Evolutionary conservation across 495 filamentous ascomycete species (phyloP).

Genomic region (Hypoxylon intermedium): DNA sequence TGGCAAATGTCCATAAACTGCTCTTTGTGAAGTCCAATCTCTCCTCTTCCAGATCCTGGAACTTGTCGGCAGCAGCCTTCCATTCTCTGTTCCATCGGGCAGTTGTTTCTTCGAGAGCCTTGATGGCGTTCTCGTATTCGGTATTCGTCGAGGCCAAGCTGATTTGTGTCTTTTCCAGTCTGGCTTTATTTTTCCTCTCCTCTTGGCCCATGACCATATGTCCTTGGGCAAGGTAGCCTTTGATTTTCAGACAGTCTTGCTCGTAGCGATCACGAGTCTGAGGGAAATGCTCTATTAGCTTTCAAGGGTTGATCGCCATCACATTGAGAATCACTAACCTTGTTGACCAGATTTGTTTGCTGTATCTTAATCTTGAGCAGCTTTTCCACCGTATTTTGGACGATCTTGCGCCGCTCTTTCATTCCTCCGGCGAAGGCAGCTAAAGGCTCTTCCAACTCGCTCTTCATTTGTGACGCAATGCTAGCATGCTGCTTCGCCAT

Average conservation of each 20-base stretch:
- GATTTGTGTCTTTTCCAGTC: constrained; percentile 97
- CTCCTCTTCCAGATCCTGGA: constrained; percentile 99
- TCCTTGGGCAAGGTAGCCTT: constrained; percentile 96
- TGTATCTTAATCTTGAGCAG: constrained; percentile 89
- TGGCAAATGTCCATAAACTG: constrained; percentile 97
- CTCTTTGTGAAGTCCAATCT: constrained; percentile 95
- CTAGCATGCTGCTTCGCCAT: constrained; percentile 92
- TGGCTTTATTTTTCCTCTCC: constrained; percentile 98
- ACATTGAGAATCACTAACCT: constrained; percentile 58
- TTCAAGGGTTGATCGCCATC: not conserved
- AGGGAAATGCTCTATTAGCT: constrained; percentile 39
- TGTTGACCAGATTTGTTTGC: constrained; percentile 90
- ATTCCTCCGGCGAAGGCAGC: constrained; percentile 89
- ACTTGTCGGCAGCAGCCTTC: constrained; percentile 98
- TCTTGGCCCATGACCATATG: constrained; percentile 99
- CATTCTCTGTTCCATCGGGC: constrained; percentile 96
- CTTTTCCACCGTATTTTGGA: constrained; percentile 91
- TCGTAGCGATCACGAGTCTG: constrained; percentile 92
- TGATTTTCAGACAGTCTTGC: constrained; percentile 97
- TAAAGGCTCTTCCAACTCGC: constrained; percentile 93
- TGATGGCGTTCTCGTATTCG: constrained; percentile 92
- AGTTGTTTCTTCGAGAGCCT: constrained; percentile 94
- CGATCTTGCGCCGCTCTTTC: constrained; percentile 95
- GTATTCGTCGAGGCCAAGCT: constrained; percentile 86
- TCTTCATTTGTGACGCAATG: constrained; percentile 93